Base-by-base conservation (phyloP, 192 early-diverging fungal genomes). In the Phlyctochytrium arcticum region DNA sequence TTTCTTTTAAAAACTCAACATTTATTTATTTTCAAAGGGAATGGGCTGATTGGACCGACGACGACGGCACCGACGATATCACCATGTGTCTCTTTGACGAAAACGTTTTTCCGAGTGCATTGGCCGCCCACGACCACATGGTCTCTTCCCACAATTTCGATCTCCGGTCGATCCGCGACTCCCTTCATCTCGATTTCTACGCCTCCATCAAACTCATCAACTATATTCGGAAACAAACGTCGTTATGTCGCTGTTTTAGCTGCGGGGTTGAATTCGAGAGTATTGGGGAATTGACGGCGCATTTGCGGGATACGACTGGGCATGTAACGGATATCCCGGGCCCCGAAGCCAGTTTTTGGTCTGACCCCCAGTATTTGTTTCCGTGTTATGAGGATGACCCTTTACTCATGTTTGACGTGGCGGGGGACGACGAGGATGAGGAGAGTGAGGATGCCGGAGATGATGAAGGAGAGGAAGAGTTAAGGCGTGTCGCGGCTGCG, bases 301-400 rank as follows among this genome's bases (percentile, higher is more conserved):
- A 97, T 75, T 66, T 92, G 57, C 24, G 57, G 36, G 27, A 24
- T 1, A 36, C 49, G 5, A 15, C 44, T 48, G 65, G 66, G 34
- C 68, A 75, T 54, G 60, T 70, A n/a, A 27, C 37, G 1, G 26
- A 36, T 7, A 27, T 73, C 5, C 68, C 68, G 1, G 50, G 21
- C 32, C 54, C 53, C 34, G 49, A 50, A 19, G 57, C 53, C 19
- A 21, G 35, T 7, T 75, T 90, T 36, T 94, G 94, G 92, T 83
- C 77, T 35, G 87, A 91, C 62, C 79, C 84, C 48, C 80, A 87
- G 79, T 80, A 85, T 63, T 67, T 95, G 59, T 75, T 90, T 47
- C 94, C 94, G 0, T 85, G 78, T n/a, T 79, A 90, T 57, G 90
- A 92, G 32, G 86, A 85, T 62, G 94, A 97, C 65, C 94, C 92